These are phyloP conservation scores for Blastobotrys muscicola DNA, from an alignment of 805 yeast species.

Conservation along the genomic window DNA sequence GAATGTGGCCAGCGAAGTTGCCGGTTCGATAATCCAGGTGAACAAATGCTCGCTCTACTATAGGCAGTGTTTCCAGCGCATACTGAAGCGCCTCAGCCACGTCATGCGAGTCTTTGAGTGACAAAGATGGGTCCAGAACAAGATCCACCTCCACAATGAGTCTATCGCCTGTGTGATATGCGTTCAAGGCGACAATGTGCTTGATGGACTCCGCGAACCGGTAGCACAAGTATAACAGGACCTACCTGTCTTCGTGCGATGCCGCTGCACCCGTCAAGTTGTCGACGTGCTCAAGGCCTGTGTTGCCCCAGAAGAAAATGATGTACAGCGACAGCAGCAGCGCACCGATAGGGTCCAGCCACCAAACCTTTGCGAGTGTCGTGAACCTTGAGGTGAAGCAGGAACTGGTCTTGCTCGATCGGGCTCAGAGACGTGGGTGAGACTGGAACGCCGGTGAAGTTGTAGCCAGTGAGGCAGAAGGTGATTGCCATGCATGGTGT, in stretches of 20 bases:
- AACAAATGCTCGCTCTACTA: constrained; percentile 73
- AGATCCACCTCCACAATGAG: constrained; percentile 70
- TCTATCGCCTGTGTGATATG: constrained; percentile 72
- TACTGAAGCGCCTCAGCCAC: constrained; percentile 75
- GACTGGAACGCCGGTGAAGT: constrained; percentile 10
- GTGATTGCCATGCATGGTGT: constrained; percentile 23
- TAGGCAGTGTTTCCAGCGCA: constrained; percentile 67
- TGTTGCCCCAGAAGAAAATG: constrained; percentile 51
- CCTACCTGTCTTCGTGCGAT: constrained; percentile 49
- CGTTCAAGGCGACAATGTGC: constrained; percentile 55
- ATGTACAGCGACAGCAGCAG: constrained; percentile 51
- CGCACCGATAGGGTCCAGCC: constrained; percentile 74
- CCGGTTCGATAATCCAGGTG: constrained; percentile 49
- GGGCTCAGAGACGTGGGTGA: constrained; percentile 59
- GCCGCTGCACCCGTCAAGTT: constrained; percentile 72
- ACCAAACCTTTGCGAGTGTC: constrained; percentile 43
- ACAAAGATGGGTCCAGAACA: constrained; percentile 42
- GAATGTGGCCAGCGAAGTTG: constrained; percentile 31
- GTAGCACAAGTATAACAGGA: constrained; percentile 54
- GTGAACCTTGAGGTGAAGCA: no score
- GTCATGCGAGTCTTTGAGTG: constrained; percentile 64
- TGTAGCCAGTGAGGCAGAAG: constrained; percentile 17
- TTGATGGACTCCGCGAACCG: constrained; percentile 61
- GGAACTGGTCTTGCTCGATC: constrained; percentile 46
- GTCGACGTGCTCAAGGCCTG: constrained; percentile 62